These are phyloP conservation scores for Tetrapyrgos nigripes DNA, from an alignment of 1,284 basidiomycete species.

Conservation along the genomic window DNA sequence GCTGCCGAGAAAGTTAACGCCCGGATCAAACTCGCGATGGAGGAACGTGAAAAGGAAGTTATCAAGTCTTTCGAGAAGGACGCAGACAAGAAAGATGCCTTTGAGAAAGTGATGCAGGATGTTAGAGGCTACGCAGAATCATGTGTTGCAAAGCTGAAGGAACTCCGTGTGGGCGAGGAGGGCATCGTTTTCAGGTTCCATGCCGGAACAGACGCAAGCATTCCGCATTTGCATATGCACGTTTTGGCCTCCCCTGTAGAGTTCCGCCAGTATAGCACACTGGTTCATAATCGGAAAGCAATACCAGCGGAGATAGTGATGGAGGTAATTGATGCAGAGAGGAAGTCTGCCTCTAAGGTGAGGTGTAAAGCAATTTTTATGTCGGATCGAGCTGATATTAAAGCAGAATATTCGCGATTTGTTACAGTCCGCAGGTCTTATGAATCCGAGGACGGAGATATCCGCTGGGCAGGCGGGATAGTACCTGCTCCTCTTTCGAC, in stretches of 20 bases:
- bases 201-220: conserved; percentile 9
- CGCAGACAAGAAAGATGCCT: neutral
- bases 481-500: too few relatives aligned
- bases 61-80: conserved; percentile 1
- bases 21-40: neutral
- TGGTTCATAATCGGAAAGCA: conserved; percentile 13
- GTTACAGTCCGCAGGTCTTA: too few relatives aligned
- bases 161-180: neutral
- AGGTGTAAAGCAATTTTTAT: neutral
- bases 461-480: too few relatives aligned
- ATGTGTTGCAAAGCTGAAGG: conserved; percentile 1
- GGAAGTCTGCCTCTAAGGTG: neutral
- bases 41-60: conserved; percentile 2
- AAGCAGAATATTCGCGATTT: too few relatives aligned
- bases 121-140: neutral
- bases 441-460: too few relatives aligned
- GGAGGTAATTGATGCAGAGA: conserved; percentile 7
- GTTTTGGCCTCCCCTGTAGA: conserved; percentile 1
- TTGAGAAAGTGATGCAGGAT: neutral
- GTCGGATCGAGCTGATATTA: neutral
- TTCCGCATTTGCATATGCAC: conserved; percentile 18
- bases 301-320: conserved; percentile 4
- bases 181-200: conserved; percentile 11
- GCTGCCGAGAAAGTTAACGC: conserved; percentile 2
- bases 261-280: conserved; percentile 10